A percentile compares a stretch with the other conserved stretches of the same genome.
Evolutionary conservation across 1,139 yeast species (phyloP).

Genomic region (Blastobotrys serpentis): DNA sequence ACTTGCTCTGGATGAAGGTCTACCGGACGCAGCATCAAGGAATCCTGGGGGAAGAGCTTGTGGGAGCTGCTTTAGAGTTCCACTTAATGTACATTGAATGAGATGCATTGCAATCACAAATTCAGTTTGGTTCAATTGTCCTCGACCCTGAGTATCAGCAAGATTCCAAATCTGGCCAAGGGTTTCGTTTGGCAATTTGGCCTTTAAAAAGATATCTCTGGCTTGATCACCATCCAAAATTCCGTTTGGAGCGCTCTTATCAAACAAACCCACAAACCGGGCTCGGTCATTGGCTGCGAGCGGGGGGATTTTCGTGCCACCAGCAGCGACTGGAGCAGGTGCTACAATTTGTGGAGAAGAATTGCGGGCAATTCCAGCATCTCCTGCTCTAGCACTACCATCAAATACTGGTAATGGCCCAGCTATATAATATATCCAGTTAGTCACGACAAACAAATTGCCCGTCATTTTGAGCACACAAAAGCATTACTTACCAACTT

Average conservation of each 20-base stretch:
- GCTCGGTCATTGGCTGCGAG: conserved; percentile 64
- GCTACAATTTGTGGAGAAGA: conserved; percentile 30
- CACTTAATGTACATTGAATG: conserved; percentile 75
- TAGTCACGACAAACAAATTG: too few species aligned
- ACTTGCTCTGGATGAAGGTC: conserved; percentile 26
- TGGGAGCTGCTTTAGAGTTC: conserved; percentile 68
- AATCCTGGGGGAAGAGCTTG: conserved; percentile 55
- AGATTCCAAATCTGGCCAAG: conserved; percentile 88
- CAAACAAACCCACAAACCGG: conserved; percentile 71
- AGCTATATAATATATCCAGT: conserved; percentile 30
- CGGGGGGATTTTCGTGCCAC: conserved; percentile 51
- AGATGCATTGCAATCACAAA: conserved; percentile 94
- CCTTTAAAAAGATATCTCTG: conserved; percentile 80
- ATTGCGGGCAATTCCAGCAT: conserved; percentile 8
- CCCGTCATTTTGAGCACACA: too few species aligned
- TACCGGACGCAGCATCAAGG: conserved; percentile 28
- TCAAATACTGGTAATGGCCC: conserved; percentile 50
- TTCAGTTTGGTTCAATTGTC: conserved; percentile 67
- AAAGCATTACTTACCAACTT: conserved; percentile 38
- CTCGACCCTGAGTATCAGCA: conserved; percentile 73
- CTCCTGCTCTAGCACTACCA: conserved; percentile 26
- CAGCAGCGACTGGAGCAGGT: conserved; percentile 22
- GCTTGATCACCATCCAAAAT: conserved; percentile 72
- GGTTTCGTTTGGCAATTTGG: conserved; percentile 71
- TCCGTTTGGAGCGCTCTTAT: conserved; percentile 63